Evolutionary conservation across 2,329 filamentous ascomycete species (phyloP).

Genomic region (Penicillium sp.): DNA sequence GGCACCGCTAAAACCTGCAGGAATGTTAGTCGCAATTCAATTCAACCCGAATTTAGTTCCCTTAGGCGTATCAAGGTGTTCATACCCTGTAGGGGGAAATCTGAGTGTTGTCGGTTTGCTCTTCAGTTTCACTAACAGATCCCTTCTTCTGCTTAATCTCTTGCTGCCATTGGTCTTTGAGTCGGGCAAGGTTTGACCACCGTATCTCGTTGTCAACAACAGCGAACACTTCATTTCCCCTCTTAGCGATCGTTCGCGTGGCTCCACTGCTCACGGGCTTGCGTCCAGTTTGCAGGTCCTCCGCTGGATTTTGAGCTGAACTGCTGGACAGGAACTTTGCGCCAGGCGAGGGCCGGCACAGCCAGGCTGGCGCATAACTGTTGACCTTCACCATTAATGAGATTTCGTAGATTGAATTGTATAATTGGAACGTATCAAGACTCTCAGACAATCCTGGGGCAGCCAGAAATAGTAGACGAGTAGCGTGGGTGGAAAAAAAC

Average conservation of each 20-base stretch:
- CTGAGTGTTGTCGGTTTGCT: slow-evolving; percentile 34
- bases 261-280: slow-evolving; percentile 37
- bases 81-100: slow-evolving; percentile 29
- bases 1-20: slow-evolving; percentile 70
- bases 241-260: slow-evolving; percentile 66
- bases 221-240: slow-evolving; percentile 84
- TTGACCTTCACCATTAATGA: slow-evolving; percentile 76
- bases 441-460: slow-evolving; percentile 8
- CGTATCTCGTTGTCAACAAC: slow-evolving; percentile 85
- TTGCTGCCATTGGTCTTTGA: slow-evolving; percentile 64
- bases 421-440: not conserved
- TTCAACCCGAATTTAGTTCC: not conserved
- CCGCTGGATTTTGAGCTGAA: slow-evolving; percentile 40
- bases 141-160: slow-evolving; percentile 32
- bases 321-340: slow-evolving; percentile 68
- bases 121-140: slow-evolving; percentile 16
- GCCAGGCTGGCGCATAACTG: slow-evolving; percentile 82
- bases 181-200: slow-evolving; percentile 78
- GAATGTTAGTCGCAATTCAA: slow-evolving; percentile 8
- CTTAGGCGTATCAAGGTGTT: not conserved
- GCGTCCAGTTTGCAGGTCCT: slow-evolving; percentile 25
- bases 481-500: not conserved
- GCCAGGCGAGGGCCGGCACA: slow-evolving; percentile 73
- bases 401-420: not conserved
- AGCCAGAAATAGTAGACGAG: slow-evolving; percentile 1